Evolutionary conservation across 2,329 filamentous ascomycete species (phyloP).

Genomic region (Aphanoascus verrucosus): DNA sequence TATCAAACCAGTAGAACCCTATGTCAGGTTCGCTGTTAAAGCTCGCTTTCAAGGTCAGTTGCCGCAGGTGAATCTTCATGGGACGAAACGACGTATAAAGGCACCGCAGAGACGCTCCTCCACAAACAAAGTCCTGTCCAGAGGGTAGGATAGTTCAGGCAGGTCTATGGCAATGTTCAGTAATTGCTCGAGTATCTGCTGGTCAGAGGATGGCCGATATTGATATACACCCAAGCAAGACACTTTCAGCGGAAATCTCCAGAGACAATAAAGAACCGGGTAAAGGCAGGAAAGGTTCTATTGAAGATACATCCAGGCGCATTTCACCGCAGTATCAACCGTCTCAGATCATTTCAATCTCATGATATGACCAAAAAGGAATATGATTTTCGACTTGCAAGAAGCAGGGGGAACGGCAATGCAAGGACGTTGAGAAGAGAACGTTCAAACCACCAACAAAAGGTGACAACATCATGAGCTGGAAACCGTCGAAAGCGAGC

Average conservation of each 20-base stretch:
- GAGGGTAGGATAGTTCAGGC: neutral
- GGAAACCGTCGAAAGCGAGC: too few relatives aligned
- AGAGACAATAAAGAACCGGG: neutral
- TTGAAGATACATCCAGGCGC: too few relatives aligned
- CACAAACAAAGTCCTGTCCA: neutral
- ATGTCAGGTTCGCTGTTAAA: neutral
- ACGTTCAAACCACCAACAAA: too few relatives aligned
- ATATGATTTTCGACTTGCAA: too few relatives aligned
- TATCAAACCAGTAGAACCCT: neutral
- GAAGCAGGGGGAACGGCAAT: too few relatives aligned
- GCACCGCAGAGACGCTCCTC: neutral
- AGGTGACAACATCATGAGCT: too few relatives aligned
- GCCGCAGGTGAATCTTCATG: neutral
- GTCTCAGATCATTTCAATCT: too few relatives aligned
- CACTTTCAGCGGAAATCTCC: neutral
- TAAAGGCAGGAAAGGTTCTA: neutral
- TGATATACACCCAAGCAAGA: neutral
- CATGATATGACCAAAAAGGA: too few relatives aligned
- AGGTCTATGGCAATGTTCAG: neutral
- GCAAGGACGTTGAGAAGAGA: too few relatives aligned
- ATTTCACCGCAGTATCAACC: too few relatives aligned
- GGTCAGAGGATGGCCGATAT: neutral
- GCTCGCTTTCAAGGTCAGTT: neutral
- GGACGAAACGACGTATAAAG: neutral
- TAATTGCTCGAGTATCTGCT: neutral